Evolutionary conservation across 2,329 filamentous ascomycete species (phyloP).

Genomic region (Fusarium siculi): DNA sequence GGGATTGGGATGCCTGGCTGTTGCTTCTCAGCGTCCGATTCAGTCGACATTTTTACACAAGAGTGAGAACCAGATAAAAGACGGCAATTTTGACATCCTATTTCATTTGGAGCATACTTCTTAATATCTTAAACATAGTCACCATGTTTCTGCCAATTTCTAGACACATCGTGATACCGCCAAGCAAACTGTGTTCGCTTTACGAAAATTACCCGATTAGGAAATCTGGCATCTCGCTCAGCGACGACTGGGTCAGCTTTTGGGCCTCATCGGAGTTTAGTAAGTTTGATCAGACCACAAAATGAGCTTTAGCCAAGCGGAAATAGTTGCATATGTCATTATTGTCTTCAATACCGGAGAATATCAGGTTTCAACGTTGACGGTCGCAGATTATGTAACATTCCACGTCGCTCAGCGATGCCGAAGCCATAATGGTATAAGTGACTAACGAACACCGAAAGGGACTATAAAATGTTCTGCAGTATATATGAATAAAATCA

Average conservation of each 20-base stretch:
- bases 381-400: neutral
- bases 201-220: slow-evolving; percentile 1
- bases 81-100: fast-evolving
- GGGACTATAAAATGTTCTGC: too few relatives aligned
- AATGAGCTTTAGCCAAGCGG: fast-evolving
- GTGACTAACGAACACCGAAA: neutral
- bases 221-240: slow-evolving; percentile 1
- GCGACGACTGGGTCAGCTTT: neutral
- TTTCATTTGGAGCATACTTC: fast-evolving
- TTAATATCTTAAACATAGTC: fast-evolving
- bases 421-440: neutral
- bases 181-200: neutral
- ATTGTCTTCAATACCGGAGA: too few relatives aligned
- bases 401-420: slow-evolving; percentile 13
- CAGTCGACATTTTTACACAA: neutral
- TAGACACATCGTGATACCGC: neutral
- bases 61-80: too few relatives aligned
- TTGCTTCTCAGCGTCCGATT: neutral
- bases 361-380: neutral
- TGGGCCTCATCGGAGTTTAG: neutral
- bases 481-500: fast-evolving
- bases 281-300: neutral
- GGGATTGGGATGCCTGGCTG: neutral
- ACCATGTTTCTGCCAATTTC: neutral
- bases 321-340: neutral